Percentiles rank a stretch among this genome's conserved stretches.
These are phyloP conservation scores for Arabidopsis arenosa DNA, from an alignment of 345 rosid species.

Conservation along the genomic window DNA sequence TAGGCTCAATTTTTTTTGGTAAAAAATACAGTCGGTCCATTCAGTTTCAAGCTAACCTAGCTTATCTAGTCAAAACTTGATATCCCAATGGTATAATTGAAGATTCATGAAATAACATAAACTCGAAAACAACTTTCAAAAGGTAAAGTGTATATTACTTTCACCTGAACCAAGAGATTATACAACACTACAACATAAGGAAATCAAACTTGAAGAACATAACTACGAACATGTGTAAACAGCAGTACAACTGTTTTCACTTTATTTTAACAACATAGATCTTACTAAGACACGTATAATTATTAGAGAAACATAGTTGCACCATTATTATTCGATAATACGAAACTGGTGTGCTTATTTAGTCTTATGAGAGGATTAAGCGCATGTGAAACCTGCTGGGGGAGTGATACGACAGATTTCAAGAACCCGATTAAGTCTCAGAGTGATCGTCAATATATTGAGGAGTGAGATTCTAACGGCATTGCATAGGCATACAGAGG, in stretches of 20 bases:
- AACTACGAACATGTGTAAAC: too few species aligned
- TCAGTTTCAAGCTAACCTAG: too few species aligned
- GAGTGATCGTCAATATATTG: neutral
- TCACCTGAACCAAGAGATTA: too few species aligned
- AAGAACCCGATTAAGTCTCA: neutral
- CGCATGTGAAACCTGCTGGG: neutral
- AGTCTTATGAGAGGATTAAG: neutral
- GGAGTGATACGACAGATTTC: neutral
- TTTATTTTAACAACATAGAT: slow-evolving; percentile 1
- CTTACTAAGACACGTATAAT: neutral
- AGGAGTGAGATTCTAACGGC: neutral
- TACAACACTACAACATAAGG: too few species aligned
- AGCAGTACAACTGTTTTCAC: neutral
- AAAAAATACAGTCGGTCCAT: too few species aligned
- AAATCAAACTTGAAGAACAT: too few species aligned
- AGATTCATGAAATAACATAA: too few species aligned
- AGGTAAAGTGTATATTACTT: too few species aligned
- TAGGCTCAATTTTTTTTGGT: too few species aligned
- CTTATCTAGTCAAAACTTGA: too few species aligned
- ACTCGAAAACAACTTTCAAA: too few species aligned
- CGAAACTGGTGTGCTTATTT: neutral
- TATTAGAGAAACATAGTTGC: neutral
- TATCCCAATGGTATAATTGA: too few species aligned
- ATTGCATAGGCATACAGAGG: slow-evolving; percentile 8
- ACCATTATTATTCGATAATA: neutral